A percentile compares a stretch with the other conserved stretches of the same genome.
phyloP scores from a whole-genome alignment of 495 filamentous ascomycete genomes.

The Sabuloglossum arenarium region DNA sequence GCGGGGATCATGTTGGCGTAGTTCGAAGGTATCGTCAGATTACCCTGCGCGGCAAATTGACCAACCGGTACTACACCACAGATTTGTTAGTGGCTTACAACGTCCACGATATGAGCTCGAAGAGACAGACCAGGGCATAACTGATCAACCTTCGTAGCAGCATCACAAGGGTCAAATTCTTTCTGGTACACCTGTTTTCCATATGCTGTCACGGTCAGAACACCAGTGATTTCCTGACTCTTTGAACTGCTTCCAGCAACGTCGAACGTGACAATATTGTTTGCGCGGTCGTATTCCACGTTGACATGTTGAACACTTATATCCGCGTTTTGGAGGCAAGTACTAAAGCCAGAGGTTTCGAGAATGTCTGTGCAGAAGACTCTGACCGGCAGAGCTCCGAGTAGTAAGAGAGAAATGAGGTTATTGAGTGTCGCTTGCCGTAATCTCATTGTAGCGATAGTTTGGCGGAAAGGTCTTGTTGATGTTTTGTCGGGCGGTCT shows the following conservation, averaged over 20 bases:
- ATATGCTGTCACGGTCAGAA: constrained; percentile 65
- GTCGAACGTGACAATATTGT: constrained; percentile 58
- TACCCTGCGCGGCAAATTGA: constrained; percentile 48
- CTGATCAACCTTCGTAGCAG: constrained; percentile 37
- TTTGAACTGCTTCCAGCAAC: constrained; percentile 55
- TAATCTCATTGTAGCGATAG: neutral
- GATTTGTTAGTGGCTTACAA: constrained; percentile 13
- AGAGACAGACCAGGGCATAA: constrained; percentile 59
- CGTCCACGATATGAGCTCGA: neutral
- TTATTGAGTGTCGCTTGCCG: neutral
- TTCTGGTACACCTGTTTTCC: constrained; percentile 65
- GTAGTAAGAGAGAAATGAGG: neutral
- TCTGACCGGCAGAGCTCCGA: constrained; percentile 18
- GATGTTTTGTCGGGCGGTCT: neutral
- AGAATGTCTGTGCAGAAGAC: constrained; percentile 46
- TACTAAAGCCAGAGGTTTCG: constrained; percentile 57
- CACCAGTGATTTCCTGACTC: constrained; percentile 62
- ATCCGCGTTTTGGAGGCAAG: constrained; percentile 41
- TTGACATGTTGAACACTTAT: constrained; percentile 57
- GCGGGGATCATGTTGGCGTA: constrained; percentile 61
- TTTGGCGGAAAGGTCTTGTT: neutral
- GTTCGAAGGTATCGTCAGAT: constrained; percentile 41
- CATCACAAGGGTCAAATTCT: constrained; percentile 62
- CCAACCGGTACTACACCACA: constrained; percentile 42
- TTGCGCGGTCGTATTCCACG: constrained; percentile 55